Evolutionary conservation across 1,284 basidiomycete genomes (phyloP).

Genomic region (Ceratobasidium sp.): DNA sequence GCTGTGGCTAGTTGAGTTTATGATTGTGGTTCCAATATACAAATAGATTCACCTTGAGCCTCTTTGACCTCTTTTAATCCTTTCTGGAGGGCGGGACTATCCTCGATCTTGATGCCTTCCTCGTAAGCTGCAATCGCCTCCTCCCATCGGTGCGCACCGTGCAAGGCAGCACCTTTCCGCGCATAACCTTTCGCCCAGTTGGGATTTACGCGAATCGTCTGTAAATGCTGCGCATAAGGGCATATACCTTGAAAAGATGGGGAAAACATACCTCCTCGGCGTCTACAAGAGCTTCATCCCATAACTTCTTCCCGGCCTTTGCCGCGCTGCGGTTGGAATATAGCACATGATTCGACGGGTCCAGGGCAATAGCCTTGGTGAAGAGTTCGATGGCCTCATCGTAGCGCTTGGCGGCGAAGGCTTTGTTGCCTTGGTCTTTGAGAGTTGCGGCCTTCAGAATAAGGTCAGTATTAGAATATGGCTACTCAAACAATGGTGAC

Average conservation of each 20-base stretch:
- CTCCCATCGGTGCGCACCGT: slow-evolving; percentile 82
- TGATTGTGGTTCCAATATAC: not conserved
- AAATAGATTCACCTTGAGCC: slow-evolving; percentile 71
- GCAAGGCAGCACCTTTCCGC: slow-evolving; percentile 94
- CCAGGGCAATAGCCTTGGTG: slow-evolving; percentile 65
- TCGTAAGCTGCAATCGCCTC: slow-evolving; percentile 89
- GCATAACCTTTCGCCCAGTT: slow-evolving; percentile 93
- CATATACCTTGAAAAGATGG: slow-evolving; percentile 59
- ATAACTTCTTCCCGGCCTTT: slow-evolving; percentile 85
- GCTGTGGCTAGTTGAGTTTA: slow-evolving; percentile 53
- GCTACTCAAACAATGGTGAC: not conserved
- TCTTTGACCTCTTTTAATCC: slow-evolving; percentile 89
- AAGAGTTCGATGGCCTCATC: slow-evolving; percentile 81
- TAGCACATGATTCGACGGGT: slow-evolving; percentile 64
- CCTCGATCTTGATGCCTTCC: slow-evolving; percentile 83
- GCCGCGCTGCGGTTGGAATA: slow-evolving; percentile 96
- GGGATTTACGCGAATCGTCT: slow-evolving; percentile 79
- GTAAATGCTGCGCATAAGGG: slow-evolving; percentile 52
- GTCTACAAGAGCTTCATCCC: slow-evolving; percentile 83
- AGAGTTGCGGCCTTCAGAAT: slow-evolving; percentile 65
- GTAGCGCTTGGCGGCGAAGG: slow-evolving; percentile 94
- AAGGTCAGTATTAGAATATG: not conserved
- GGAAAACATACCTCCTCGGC: slow-evolving; percentile 81
- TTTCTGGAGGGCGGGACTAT: slow-evolving; percentile 84
- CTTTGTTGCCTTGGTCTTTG: slow-evolving; percentile 96